Evolutionary conservation across 352 stramenopile genomes (phyloP).

Genomic region (Phytophthora sp.): DNA sequence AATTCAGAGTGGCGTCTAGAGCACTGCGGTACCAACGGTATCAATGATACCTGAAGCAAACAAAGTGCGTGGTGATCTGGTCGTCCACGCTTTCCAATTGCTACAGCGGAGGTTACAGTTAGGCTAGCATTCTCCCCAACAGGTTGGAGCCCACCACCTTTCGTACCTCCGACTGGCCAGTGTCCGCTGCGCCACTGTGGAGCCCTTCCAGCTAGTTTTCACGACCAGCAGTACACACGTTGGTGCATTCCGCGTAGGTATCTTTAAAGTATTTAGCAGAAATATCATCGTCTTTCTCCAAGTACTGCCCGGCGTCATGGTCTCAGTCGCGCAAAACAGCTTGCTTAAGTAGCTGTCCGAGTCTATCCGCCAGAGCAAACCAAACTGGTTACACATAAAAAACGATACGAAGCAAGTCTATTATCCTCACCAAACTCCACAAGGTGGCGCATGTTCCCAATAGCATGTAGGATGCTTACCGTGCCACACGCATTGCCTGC

Average conservation of each 20-base stretch:
- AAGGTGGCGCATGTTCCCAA: constrained; percentile 90
- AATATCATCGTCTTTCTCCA: constrained; percentile 90
- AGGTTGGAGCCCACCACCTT: no score
- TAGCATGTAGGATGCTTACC: constrained; percentile 94
- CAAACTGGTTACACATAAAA: no score
- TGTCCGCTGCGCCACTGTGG: constrained; percentile 90
- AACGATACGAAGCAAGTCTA: no score
- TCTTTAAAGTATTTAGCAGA: no score
- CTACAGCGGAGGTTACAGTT: constrained; percentile 24
- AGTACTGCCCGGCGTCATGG: constrained; percentile 71
- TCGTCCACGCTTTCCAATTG: constrained; percentile 92
- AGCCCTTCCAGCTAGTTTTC: constrained; percentile 86
- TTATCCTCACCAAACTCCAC: constrained; percentile 72
- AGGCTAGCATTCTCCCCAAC: background rate
- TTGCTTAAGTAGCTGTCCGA: constrained; percentile 77
- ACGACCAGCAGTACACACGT: background rate
- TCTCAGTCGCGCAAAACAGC: constrained; percentile 82
- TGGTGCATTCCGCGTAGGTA: no score
- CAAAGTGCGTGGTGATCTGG: constrained; percentile 95
- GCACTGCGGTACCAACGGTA: no score
- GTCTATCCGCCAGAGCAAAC: no score
- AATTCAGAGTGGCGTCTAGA: no score
- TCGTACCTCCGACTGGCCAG: constrained; percentile 87
- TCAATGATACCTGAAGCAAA: constrained; percentile 94
- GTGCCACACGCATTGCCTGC: constrained; percentile 96